Base-by-base conservation (phyloP, 2,329 filamentous ascomycete genomes). In the Cladosporium velox region DNA sequence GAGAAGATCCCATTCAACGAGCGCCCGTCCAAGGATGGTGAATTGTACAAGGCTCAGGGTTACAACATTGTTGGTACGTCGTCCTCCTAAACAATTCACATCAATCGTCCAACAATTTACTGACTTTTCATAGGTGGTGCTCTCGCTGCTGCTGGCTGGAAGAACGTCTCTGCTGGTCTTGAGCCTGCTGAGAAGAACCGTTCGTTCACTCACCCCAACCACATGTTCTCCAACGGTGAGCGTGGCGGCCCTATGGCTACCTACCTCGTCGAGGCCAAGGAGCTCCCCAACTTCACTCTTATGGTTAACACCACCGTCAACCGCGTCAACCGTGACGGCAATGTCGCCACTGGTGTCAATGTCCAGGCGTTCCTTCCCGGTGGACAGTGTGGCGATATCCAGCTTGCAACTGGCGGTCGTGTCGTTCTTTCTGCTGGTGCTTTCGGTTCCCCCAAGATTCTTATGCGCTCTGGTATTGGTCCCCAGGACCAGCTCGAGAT, bases 181-280 rank as follows among this genome's bases (percentile, higher is more conserved):
- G 79, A 83, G 55, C 88, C 88, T 0, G 81, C 84, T 65, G 75
- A 84, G 74, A 92, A 92, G 84, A 88, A 90, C 78, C 81, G 82
- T 70, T 87, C 86, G 0, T 91, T 83, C 77, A 83, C 85, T 52
- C 85, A 87, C 76, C 86, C 87, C 28, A 84, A 87, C 30, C 91
- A 87, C 80, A 90, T 91, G 87, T 90, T 87, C 74, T 79, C 81
- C 6, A 79, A 87, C 55, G 89, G 88, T 61, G 87, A 90, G 76
- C 83, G 90, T 67, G 87, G 87, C 54, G 90, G 90, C 0, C 90
- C 90, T 14, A 81, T 92, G 74, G 87, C 87, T 10, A 91, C 90
- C 0, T 92, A 92, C 72, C 85, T 92, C 1, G 86, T 88, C 4
- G 82, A 83, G 21, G 88, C 88, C 1, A 81, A 82, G 58, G 79